Evolutionary conservation across 768 basidiomycete species (phyloP), one percentile per base, ranked within the genome.

Genomic region (Kwoniella newhampshirensis): DNA sequence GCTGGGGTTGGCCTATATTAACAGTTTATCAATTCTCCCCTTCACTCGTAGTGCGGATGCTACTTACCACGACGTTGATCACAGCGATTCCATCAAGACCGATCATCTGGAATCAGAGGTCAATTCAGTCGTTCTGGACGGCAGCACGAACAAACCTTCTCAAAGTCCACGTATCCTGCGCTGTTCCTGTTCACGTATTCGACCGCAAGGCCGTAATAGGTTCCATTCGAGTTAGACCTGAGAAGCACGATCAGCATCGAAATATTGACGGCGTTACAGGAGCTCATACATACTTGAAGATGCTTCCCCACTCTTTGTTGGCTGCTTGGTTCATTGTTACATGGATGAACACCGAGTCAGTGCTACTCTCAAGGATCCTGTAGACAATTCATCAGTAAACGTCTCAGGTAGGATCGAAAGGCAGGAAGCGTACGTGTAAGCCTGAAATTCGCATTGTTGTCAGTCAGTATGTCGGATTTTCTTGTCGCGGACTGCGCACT

Each of bases 161-260:
- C 96, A 64, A 98, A 99, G 75, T 99, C 94, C 28, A 91, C 93
- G 68, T 82, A 98, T 4, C 96, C 96, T 0, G 79, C 72, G 0
- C 83, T 78, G 72, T 99, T 87, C n/a, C 96, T 83, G 75, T 98
- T 98, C 53, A 89, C 96, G 66, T 91, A 82, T 64, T 89, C 87
- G 36, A 89, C 69, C 0, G 92, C 89, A 11, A 92, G 74, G 20
- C 88, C 86, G 73, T 91, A 99, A 80, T 96, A 97, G 0, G 96
- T 99, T 35, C 96, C 96, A 67, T 99, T 99, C 27, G 88, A 97
- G 76, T 99, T 98, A 26, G 93, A 96, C 77, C 94, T 94, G 59
- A 91, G 82, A 32, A 32, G 32, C 13, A 32, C 32, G 32, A 6
- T 13, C 12, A 18, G 15, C 21, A 18, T 37, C n/a, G n/a, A n/a